Evolutionary conservation across 2,329 filamentous ascomycete genomes (phyloP), one percentile per base, ranked within the genome.

Genomic region (Teratosphaeria epicoccoides): DNA sequence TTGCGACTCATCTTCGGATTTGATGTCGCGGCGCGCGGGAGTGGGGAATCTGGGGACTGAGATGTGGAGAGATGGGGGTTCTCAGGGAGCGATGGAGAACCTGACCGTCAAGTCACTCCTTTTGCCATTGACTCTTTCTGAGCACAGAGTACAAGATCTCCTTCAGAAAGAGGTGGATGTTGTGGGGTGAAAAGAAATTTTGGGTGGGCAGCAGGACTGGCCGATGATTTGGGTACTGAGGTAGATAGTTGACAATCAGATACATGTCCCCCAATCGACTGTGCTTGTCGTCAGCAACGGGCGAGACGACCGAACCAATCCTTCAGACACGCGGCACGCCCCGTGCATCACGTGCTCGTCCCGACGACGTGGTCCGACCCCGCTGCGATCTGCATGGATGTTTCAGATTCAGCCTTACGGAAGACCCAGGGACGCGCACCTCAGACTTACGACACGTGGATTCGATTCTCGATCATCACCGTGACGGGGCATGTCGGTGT

Each of bases 1-100:
- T 43, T 55, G 51, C 49, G 46, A 43, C 46, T 51, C 50, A 52
- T 55, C 49, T 47, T 24, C 23, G 52, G 54, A 52, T 51, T 20
- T 20, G 46, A 59, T 61, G 56, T 60, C 52, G 24, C 43, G 52
- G 26, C 33, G 33, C 33, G 33, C 33, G 14, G 33, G 33, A 40
- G 37, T 23, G 22, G 52, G 24, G 29, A 17, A 46, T 24, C 43
- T 51, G 49, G 9, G 24, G 46, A 48, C 46, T 48, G 46, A 23
- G 17, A 14, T 28, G n/a, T 48, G 24, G 46, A 25, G 49, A 47
- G 23, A 24, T 9, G 11, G 9, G 40, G 10, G 11, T 50, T 45
- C 29, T 45, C 24, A 24, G 20, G 28, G 47, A 49, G 47, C 37
- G 14, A 24, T 28, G 47, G 22, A 49, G 33, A 37, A 43, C 33